Base-by-base conservation (phyloP, 257 asterid species). In the Solanum megistacrolobum region DNA sequence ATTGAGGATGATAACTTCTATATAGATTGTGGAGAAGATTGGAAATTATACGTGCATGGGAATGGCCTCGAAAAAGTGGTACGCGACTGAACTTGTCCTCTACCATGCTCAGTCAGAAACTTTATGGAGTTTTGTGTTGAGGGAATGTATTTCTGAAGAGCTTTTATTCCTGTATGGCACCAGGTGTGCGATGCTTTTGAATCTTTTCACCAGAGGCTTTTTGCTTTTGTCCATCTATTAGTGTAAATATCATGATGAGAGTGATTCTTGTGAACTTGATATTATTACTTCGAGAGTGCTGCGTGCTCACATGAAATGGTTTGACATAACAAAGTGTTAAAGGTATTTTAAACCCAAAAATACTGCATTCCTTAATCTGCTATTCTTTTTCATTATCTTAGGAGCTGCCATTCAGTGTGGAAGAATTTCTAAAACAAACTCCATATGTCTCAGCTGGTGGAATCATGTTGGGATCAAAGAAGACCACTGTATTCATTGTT, bases 11-110 rank as follows among this genome's bases (percentile, higher is more conserved):
- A 91, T 66, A 88, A 92, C 88, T 94, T 95, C 88, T 95, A 92
- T 79, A 90, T 96, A 83, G 99, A 96, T 90, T 89, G 94, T 91
- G 99, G 98, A 83, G 98, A 95, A 79, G 96, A 96, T 88, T 92
- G 98, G 98, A 92, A 95, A 81, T 93, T 96, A 72, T 96, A 94
- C 92, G 55, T 92, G 88, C 96, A 93, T 16, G 92, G 92, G 43
- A 89, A 89, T 87, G 96, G 96, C 91, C 88, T 89, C 7, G 89
- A 91, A 86, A 92, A 91, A 90, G 96, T 91, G 96, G 98, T 95
- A 90, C 43, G 90, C 78, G 35, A 75, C 81, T 79, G 69, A 52
- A 79, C 69, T 86, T 69, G 32, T 69, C 16, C 83, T 69, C 87
- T 66, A 66, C 65, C 25, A 52, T 89, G 20, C 76, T 71, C 31